These are phyloP conservation scores for Fallopia convolvulus DNA, from an alignment of 148 eudicot genomes.

Conservation along the genomic window DNA sequence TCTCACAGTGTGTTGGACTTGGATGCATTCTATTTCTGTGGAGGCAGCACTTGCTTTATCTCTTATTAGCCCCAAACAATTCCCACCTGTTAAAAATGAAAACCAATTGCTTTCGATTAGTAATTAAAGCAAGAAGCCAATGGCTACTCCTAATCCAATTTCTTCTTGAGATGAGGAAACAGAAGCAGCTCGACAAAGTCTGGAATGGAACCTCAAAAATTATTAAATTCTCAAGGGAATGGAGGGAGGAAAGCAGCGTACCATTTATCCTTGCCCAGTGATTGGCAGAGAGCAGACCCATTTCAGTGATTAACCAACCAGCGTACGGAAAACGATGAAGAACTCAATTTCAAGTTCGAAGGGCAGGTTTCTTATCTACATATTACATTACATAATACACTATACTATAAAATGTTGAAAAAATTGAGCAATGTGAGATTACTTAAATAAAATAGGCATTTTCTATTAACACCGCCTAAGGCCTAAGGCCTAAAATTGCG, in stretches of 20 bases:
- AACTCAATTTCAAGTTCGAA: background rate
- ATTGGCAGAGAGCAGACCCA: slow-evolving; percentile 33
- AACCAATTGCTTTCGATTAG: slow-evolving; percentile 1
- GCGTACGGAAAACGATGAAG: background rate
- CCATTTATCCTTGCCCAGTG: slow-evolving; percentile 13
- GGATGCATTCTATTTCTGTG: background rate
- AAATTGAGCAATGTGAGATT: too few relatives aligned
- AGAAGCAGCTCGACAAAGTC: background rate
- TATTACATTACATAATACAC: too few relatives aligned
- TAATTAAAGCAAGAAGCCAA: background rate
- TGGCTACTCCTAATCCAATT: background rate
- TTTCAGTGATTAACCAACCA: slow-evolving; percentile 8
- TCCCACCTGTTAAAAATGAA: slow-evolving; percentile 10
- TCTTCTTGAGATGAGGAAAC: background rate
- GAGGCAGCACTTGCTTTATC: background rate
- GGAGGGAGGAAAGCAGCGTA: slow-evolving; percentile 6
- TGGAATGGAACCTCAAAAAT: background rate
- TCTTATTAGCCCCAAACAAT: background rate
- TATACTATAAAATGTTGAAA: too few relatives aligned
- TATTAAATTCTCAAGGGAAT: slow-evolving; percentile 10
- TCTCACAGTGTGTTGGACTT: background rate
- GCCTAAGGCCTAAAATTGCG: too few relatives aligned
- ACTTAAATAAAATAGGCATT: too few relatives aligned
- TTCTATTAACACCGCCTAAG: too few relatives aligned
- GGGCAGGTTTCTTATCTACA: background rate